Conservation (phyloP, 176 grass and related monocot genomes). For the Tillandsia fasciculata region DNA sequence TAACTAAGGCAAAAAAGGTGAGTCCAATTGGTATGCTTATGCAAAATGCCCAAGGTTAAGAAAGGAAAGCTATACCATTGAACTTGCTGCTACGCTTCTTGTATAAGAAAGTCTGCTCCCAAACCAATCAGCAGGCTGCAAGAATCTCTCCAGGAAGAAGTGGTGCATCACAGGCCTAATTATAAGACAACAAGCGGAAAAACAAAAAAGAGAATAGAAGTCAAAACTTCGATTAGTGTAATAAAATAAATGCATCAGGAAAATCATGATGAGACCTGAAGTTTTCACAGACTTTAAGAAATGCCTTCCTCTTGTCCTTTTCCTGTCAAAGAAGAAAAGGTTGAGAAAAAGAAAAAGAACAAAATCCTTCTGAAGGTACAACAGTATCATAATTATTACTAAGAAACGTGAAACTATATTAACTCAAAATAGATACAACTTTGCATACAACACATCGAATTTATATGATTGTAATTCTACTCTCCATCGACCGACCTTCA, state of each 20-base stretch:
- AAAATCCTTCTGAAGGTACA: background rate
- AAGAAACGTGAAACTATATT: background rate
- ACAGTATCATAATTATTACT: background rate
- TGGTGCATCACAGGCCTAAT: constrained; percentile 89
- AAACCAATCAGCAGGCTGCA: constrained; percentile 87
- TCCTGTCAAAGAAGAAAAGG: constrained; percentile 47
- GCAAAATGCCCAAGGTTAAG: background rate
- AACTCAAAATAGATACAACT: background rate
- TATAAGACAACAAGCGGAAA: constrained; percentile 3
- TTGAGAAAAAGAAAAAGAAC: background rate
- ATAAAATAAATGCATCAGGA: constrained; percentile 9
- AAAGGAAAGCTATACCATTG: constrained; percentile 56
- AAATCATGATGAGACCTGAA: constrained; percentile 50
- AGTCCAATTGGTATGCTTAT: background rate
- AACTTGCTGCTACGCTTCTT: constrained; percentile 87
- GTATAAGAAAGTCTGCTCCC: constrained; percentile 75
- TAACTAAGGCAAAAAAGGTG: background rate
- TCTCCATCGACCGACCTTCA: background rate
- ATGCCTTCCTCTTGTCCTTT: constrained; percentile 85
- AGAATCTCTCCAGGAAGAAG: constrained; percentile 95
- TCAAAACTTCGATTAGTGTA: background rate
- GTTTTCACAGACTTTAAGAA: constrained; percentile 70
- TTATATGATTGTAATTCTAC: no score
- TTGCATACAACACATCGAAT: background rate
- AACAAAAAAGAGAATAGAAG: constrained; percentile 10